Percentiles rank a stretch among this genome's conserved stretches.
Evolutionary conservation across 108 stramenopile species (phyloP).

Genomic region (Phaeodactylum tricornutum): DNA sequence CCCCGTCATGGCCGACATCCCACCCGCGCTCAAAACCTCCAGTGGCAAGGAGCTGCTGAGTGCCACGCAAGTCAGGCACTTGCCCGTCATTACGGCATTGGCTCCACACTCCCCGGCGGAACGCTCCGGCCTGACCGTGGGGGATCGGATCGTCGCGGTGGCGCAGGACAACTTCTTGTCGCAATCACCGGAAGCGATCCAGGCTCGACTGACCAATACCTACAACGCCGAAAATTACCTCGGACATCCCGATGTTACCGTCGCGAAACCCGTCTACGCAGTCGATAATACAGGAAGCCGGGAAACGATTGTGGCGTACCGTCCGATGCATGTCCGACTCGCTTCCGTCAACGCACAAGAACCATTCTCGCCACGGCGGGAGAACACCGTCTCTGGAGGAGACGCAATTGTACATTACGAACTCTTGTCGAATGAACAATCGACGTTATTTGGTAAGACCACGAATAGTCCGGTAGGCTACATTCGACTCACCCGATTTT

Average conservation of each 20-base stretch:
- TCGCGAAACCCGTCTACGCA: slow-evolving; percentile 61
- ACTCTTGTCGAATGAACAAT: slow-evolving; percentile 27
- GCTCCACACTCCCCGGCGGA: slow-evolving; percentile 72
- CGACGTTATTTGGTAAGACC: slow-evolving; percentile 2
- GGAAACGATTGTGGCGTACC: slow-evolving; percentile 35
- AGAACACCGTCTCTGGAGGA: slow-evolving; percentile 30
- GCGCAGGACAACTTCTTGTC: slow-evolving; percentile 52
- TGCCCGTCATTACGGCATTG: slow-evolving; percentile 68
- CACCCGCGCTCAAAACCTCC: neutral
- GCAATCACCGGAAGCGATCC: slow-evolving; percentile 23
- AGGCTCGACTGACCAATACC: slow-evolving; percentile 13
- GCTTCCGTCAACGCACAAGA: slow-evolving; percentile 10
- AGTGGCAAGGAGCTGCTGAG: neutral
- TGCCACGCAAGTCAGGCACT: slow-evolving; percentile 25
- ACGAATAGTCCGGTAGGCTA: slow-evolving; percentile 39
- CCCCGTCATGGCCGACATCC: slow-evolving; percentile 3
- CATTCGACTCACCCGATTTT: slow-evolving; percentile 75
- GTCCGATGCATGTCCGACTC: slow-evolving; percentile 19
- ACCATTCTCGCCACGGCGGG: neutral
- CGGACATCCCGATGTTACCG: slow-evolving; percentile 51
- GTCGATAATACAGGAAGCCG: neutral
- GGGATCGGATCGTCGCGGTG: slow-evolving; percentile 74
- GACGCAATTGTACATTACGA: slow-evolving; percentile 62
- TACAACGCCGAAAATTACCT: slow-evolving; percentile 42
- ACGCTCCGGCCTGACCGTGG: slow-evolving; percentile 69